Evolutionary conservation across 139 green algal species (phyloP).

Genomic region (Chlamydomonas sp.): DNA sequence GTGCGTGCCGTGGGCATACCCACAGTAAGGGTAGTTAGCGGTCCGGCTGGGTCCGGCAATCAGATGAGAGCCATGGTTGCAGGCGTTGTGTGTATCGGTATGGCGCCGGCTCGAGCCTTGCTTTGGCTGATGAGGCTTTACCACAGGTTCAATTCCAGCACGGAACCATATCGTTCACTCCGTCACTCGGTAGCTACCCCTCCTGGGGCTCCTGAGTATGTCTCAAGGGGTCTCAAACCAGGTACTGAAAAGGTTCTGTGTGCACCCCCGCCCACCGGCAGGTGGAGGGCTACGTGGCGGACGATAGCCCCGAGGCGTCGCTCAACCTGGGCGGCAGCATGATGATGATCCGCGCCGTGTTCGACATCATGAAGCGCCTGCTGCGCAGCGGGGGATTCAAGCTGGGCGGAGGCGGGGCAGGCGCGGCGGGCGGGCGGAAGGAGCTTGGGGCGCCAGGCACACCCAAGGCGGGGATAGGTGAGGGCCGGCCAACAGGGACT

Average conservation of each 20-base stretch:
- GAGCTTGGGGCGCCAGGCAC: background rate
- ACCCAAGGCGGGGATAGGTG: background rate
- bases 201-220: too few species aligned
- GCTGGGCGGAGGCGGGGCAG: background rate
- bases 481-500: background rate
- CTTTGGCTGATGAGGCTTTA: too few species aligned
- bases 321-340: slow-evolving; percentile 74
- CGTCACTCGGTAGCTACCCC: too few species aligned
- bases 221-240: too few species aligned
- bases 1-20: slow-evolving; percentile 23
- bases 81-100: background rate
- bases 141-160: too few species aligned
- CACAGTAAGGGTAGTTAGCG: too few species aligned
- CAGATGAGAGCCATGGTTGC: too few species aligned
- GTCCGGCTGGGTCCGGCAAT: too few species aligned
- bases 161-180: too few species aligned
- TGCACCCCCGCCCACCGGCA: background rate
- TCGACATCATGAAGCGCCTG: slow-evolving; percentile 52
- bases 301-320: slow-evolving; percentile 58
- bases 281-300: slow-evolving; percentile 33
- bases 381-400: slow-evolving; percentile 38
- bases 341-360: slow-evolving; percentile 74
- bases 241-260: too few species aligned
- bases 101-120: background rate
- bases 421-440: background rate